These are phyloP conservation scores for Xylaria nigripes DNA, from an alignment of 495 filamentous ascomycete genomes.

Conservation along the genomic window DNA sequence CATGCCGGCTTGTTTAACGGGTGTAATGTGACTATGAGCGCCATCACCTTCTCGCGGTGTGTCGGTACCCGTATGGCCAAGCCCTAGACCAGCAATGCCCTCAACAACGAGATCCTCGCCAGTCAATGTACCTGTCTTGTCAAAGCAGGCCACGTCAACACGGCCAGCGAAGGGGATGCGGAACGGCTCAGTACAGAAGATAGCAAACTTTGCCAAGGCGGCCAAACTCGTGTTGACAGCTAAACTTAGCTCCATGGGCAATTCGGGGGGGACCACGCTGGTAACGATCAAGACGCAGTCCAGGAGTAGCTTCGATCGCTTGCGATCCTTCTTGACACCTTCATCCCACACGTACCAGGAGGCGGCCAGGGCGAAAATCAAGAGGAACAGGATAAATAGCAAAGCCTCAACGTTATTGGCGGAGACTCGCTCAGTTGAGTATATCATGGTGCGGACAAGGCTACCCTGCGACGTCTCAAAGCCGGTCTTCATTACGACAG, in stretches of 20 bases:
- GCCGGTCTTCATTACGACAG: conserved; percentile 91
- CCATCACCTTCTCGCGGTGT: conserved; percentile 62
- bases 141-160: conserved; percentile 95
- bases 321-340: conserved; percentile 84
- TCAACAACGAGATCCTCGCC: conserved; percentile 97
- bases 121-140: conserved; percentile 96
- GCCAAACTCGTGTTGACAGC: conserved; percentile 98
- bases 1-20: conserved; percentile 55
- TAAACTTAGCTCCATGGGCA: conserved; percentile 95
- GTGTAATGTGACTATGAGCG: conserved; percentile 63
- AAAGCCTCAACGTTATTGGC: conserved; percentile 94
- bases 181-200: conserved; percentile 99
- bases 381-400: conserved; percentile 91
- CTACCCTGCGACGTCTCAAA: conserved; percentile 98
- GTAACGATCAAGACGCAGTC: conserved; percentile 97
- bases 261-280: conserved; percentile 91
- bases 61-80: conserved; percentile 57
- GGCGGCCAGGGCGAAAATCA: conserved; percentile 92
- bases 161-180: conserved; percentile 96
- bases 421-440: conserved; percentile 96
- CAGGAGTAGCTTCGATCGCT: conserved; percentile 91
- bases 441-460: conserved; percentile 98
- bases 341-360: conserved; percentile 99
- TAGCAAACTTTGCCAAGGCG: conserved; percentile 85
- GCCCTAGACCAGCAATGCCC: conserved; percentile 81